A percentile compares a stretch with the other conserved stretches of the same genome.
Conservation (phyloP, 345 rosid species). For the Turnera subulata region DNA sequence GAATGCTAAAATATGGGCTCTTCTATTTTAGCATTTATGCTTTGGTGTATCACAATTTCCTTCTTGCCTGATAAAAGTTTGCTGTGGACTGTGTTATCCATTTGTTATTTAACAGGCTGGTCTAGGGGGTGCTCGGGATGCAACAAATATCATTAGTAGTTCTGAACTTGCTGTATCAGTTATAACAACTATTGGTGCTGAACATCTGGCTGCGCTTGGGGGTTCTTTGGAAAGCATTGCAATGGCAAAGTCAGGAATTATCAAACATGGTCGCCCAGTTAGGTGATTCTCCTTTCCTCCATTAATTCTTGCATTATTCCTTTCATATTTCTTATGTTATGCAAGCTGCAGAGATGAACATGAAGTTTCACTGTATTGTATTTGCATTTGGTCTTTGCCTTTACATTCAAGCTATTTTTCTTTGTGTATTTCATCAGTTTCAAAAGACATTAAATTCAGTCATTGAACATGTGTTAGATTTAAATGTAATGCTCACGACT, state of each 20-base stretch:
- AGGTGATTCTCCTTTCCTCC: constrained; percentile 45
- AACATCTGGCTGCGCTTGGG: constrained; percentile 80
- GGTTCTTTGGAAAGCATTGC: constrained; percentile 89
- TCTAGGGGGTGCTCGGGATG: constrained; percentile 90
- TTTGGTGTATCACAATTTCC: too few species aligned
- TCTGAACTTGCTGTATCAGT: constrained; percentile 61
- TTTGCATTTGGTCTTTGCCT: not conserved
- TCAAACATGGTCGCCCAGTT: constrained; percentile 73
- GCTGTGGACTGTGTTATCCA: too few species aligned
- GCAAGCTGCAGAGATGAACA: not conserved
- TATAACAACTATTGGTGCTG: constrained; percentile 79
- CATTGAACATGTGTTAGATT: too few species aligned
- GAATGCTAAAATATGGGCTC: not conserved
- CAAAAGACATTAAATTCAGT: too few species aligned
- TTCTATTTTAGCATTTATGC: not conserved
- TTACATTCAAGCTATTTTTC: not conserved
- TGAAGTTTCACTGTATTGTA: not conserved
- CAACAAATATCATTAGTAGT: constrained; percentile 65
- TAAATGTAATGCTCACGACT: too few species aligned
- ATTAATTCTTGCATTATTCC: not conserved
- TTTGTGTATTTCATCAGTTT: not conserved
- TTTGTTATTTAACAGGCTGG: constrained; percentile 48
- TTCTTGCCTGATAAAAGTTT: too few species aligned
- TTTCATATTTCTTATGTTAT: not conserved
- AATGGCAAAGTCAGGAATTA: constrained; percentile 81